Percentiles rank a stretch among this genome's conserved stretches.
phyloP scores from a whole-genome alignment of 2,329 filamentous ascomycete species.

The Aquanectria penicillioides region DNA sequence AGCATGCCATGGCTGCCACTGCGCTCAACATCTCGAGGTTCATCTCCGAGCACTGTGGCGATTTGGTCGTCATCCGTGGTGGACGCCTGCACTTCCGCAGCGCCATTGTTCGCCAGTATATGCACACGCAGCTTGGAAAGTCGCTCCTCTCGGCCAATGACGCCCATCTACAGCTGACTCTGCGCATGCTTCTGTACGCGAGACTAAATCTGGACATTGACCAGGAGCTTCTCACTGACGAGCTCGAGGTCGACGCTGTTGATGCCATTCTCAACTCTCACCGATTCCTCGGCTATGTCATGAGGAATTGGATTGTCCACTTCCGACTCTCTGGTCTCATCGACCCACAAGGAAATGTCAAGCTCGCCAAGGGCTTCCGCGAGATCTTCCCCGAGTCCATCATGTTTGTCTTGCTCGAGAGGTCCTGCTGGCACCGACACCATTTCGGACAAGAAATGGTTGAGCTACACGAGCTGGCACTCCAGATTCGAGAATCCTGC shows the following conservation, averaged over 20 bases:
- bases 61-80: slow-evolving; percentile 46
- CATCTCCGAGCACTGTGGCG: slow-evolving; percentile 29
- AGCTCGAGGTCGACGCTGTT: slow-evolving; percentile 35
- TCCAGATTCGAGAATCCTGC: slow-evolving; percentile 48
- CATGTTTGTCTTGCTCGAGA: slow-evolving; percentile 50
- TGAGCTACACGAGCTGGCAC: slow-evolving; percentile 45
- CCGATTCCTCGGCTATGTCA: slow-evolving; percentile 47
- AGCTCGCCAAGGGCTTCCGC: slow-evolving; percentile 46
- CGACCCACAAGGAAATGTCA: slow-evolving; percentile 40
- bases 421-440: slow-evolving; percentile 44
- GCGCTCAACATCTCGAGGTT: slow-evolving; percentile 30
- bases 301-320: slow-evolving; percentile 50
- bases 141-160: slow-evolving; percentile 46
- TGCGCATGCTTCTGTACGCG: slow-evolving; percentile 49
- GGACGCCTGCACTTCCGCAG: slow-evolving; percentile 51
- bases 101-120: slow-evolving; percentile 44
- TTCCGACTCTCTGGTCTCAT: slow-evolving; percentile 47
- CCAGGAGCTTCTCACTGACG: slow-evolving; percentile 30
- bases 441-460: slow-evolving; percentile 36
- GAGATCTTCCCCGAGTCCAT: slow-evolving; percentile 48
- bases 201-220: slow-evolving; percentile 43
- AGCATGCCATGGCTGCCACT: slow-evolving; percentile 8
- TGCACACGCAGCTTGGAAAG: slow-evolving; percentile 47
- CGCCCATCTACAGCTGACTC: slow-evolving; percentile 46
- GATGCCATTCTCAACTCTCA: slow-evolving; percentile 41